Conservation (phyloP, 495 filamentous ascomycete species). For the Aspergillus cavernicola region DNA sequence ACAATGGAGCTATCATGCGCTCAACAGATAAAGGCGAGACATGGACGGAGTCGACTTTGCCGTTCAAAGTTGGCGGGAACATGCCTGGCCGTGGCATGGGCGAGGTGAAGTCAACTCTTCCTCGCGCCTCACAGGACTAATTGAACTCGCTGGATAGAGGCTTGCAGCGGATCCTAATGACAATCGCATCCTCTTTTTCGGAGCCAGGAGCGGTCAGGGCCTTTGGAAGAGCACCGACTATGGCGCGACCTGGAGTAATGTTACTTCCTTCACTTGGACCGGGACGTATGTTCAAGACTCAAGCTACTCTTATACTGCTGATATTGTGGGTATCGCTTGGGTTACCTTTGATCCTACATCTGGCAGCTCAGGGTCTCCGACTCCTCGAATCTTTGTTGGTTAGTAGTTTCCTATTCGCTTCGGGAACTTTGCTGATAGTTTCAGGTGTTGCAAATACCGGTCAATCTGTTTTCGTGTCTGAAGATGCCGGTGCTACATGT, state of each 20-base stretch:
- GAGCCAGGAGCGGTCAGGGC: conserved; percentile 9
- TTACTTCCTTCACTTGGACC: conserved; percentile 13
- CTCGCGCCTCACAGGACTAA: not conserved
- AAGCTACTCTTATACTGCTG: conserved; percentile 8
- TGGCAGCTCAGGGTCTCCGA: conserved; percentile 4
- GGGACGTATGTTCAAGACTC: conserved; percentile 13
- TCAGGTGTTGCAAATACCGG: conserved; percentile 8
- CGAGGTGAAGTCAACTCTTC: conserved; percentile 1
- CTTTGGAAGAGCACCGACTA: conserved; percentile 15
- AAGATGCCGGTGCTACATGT: conserved; percentile 17
- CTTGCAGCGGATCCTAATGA: conserved; percentile 13
- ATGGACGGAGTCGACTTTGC: conserved; percentile 11
- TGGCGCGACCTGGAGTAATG: conserved; percentile 12
- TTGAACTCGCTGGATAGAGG: not conserved
- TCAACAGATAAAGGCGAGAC: conserved; percentile 16
- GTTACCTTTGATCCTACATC: conserved; percentile 16
- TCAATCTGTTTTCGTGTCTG: conserved; percentile 14
- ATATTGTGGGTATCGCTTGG: conserved; percentile 14
- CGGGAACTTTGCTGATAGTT: not conserved
- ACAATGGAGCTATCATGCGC: conserved; percentile 12
- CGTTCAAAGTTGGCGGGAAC: conserved; percentile 17
- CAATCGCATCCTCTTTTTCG: conserved; percentile 14
- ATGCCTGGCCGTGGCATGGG: conserved; percentile 19
- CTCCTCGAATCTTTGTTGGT: conserved; percentile 17
- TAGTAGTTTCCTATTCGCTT: not conserved